phyloP scores from a whole-genome alignment of 768 basidiomycete genomes.

The Peribolospora baueri region DNA sequence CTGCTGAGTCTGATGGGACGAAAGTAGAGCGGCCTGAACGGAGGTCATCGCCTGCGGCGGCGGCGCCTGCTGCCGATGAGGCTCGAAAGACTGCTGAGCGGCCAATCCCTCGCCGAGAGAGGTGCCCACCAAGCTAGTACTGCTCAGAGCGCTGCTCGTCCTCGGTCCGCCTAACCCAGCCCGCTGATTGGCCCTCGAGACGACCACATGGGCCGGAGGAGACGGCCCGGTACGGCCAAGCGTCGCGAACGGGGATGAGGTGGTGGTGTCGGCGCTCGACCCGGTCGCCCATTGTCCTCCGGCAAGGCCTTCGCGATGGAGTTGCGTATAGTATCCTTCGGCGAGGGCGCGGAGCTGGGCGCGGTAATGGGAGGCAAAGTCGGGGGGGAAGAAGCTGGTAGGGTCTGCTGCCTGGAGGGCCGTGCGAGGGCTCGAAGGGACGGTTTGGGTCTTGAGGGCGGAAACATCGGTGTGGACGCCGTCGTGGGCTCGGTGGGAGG shows the following conservation, averaged over 20 bases:
- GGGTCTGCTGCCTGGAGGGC: no score
- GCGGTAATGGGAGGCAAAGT: conserved; percentile 9
- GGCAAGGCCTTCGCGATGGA: conserved; percentile 10
- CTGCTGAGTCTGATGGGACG: no score
- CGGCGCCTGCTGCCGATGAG: no score
- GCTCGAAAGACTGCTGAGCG: no score
- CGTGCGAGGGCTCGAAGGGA: background rate
- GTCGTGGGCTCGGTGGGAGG: no score
- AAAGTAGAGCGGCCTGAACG: no score
- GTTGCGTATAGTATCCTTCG: conserved; percentile 10
- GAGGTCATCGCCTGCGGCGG: no score
- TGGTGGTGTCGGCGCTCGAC: background rate
- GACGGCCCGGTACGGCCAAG: background rate
- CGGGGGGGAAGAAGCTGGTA: no score
- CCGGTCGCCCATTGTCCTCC: conserved; percentile 1
- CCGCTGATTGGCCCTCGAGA: background rate
- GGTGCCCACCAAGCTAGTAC: no score
- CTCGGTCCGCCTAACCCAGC: background rate
- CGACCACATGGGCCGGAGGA: background rate
- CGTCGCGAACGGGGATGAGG: background rate
- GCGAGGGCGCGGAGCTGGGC: conserved; percentile 9
- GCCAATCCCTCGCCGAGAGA: no score
- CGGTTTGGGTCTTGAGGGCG: conserved; percentile 1
- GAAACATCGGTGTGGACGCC: background rate
- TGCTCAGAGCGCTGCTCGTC: background rate